Percentiles rank a stretch among this genome's conserved stretches.
These are phyloP conservation scores for Yamadazyma trypodendri DNA, from an alignment of 1,139 yeast genomes.

Conservation along the genomic window DNA sequence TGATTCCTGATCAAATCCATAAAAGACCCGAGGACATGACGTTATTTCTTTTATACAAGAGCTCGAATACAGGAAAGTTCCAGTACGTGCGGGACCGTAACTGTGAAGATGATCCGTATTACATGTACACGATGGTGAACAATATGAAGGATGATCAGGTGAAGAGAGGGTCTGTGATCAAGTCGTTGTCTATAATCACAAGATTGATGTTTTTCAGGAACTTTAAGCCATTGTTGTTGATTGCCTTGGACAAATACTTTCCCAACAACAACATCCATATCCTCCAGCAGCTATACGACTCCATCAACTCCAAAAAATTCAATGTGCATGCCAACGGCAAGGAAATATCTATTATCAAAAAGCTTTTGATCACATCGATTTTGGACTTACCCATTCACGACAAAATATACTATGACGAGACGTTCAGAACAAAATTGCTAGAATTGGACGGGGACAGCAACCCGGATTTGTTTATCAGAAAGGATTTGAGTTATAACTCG, in stretches of 20 bases:
- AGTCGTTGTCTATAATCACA: conserved; percentile 55
- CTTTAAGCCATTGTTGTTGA: conserved; percentile 55
- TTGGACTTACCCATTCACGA: conserved; percentile 48
- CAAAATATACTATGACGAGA: conserved; percentile 41
- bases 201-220: conserved; percentile 52
- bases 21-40: conserved; percentile 62
- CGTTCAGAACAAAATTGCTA: conserved; percentile 36
- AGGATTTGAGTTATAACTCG: conserved; percentile 46
- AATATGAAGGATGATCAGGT: conserved; percentile 46
- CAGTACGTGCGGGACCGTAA: conserved; percentile 36
- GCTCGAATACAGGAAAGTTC: conserved; percentile 37
- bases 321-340: conserved; percentile 19
- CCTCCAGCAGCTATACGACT: conserved; percentile 29
- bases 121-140: conserved; percentile 55
- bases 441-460: conserved; percentile 25
- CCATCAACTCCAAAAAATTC: conserved; percentile 37
- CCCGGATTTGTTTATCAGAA: conserved; percentile 38
- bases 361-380: conserved; percentile 43
- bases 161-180: conserved; percentile 56
- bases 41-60: conserved; percentile 49
- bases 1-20: conserved; percentile 65
- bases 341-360: conserved; percentile 32
- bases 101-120: conserved; percentile 47
- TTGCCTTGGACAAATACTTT: conserved; percentile 52
- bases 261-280: conserved; percentile 21